phyloP scores from a whole-genome alignment of 441 rosid genomes.

The Brassica balearica region DNA sequence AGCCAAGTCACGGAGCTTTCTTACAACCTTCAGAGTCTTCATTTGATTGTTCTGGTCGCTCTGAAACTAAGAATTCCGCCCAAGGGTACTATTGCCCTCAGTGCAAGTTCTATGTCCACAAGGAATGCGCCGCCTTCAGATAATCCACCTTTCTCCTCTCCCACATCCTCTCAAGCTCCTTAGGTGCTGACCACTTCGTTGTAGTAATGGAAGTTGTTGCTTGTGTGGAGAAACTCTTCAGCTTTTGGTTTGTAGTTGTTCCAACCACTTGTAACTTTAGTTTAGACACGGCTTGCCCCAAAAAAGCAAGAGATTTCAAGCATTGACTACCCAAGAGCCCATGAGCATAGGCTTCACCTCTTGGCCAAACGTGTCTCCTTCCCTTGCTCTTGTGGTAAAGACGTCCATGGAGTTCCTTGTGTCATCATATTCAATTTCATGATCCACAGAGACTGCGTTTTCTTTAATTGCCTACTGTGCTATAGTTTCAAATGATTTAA shows the following conservation, averaged over 20 bases:
- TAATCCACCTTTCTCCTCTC: conserved; percentile 29
- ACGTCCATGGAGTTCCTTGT: conserved; percentile 52
- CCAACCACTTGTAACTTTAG: conserved; percentile 15
- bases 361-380: conserved; percentile 26
- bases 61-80: conserved; percentile 1
- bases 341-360: conserved; percentile 27
- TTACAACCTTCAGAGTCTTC: conserved; percentile 10
- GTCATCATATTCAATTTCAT: conserved; percentile 31
- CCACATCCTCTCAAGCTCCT: conserved; percentile 33
- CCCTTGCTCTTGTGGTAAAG: conserved; percentile 46
- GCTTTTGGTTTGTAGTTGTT: neutral
- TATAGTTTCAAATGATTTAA: neutral
- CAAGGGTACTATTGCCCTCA: conserved; percentile 18
- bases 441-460: conserved; percentile 24
- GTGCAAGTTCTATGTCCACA: conserved; percentile 29
- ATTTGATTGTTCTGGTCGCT: conserved; percentile 22
- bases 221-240: too few species aligned
- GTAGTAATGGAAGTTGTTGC: conserved; percentile 5
- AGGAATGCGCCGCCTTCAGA: conserved; percentile 12
- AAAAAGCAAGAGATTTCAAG: conserved; percentile 13
- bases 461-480: neutral
- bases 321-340: conserved; percentile 12
- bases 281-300: conserved; percentile 20
- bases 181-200: too few species aligned
- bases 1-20: neutral